Base-by-base conservation (phyloP, 1,139 yeast species). In the Hyphopichia fennica region DNA sequence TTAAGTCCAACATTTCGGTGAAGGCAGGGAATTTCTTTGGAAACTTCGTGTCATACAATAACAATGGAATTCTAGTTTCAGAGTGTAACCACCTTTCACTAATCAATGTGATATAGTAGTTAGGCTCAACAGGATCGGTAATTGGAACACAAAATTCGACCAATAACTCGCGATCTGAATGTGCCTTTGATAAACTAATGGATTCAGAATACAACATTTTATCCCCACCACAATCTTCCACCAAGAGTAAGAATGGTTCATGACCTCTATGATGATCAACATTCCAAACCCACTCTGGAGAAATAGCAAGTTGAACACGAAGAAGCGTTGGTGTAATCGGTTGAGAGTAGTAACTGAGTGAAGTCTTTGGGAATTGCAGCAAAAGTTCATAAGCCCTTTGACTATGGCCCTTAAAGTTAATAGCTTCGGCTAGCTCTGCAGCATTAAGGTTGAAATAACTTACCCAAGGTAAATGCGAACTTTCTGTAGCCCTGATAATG, bases 41-140 rank as follows among this genome's bases (percentile, higher is more conserved):
- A 4, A 86, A 49, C 34, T 68, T 69, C 40, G 89, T 53, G 31
- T 72, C 63, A 20, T 74, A 69, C 44, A 93, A 66, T 39, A 81
- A 63, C 1, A 89, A 67, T 0, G 96, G 89, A 2, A 77, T 60
- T 45, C 78, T 77, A 50, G 77, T 72, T 41, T 81, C 88, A 43
- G 90, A 81, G 47, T 87, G 91, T 8, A 90, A 63, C 99, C 99
- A 93, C 45, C 74, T 79, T 45, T 90, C 96, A 46, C 96, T 88
- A 2, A 86, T 66, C 16, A 90, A 59, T 0, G 86, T 73, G 5
- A 90, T 75, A 60, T 86, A 87, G 51, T 85, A 83, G 51, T 82
- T 82, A 1, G 96, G 96, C 14, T 95, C 91, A 3, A 78, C 45
- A 1, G 86, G 83, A 5, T 78, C 82, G 28, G 69, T 45, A 18